A percentile compares a stretch with the other conserved stretches of the same genome.
phyloP scores from a whole-genome alignment of 1,284 basidiomycete genomes.

The Trichosporon faecale region DNA sequence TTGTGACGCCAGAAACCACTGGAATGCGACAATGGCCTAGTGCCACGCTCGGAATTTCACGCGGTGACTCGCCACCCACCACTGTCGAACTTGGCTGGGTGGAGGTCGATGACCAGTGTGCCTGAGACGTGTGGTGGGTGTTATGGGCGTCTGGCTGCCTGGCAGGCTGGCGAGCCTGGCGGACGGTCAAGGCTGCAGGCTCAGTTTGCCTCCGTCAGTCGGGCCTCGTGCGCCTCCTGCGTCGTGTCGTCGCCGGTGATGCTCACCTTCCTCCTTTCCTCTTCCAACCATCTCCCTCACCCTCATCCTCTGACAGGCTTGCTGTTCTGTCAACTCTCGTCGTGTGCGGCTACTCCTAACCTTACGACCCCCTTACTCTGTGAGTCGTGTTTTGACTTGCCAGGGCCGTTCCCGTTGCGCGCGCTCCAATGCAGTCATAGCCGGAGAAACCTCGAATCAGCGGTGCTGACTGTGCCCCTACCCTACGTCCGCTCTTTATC shows the following conservation, averaged over 20 bases:
- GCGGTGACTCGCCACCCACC: constrained; percentile 1
- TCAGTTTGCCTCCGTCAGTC: not conserved
- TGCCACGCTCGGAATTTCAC: constrained; percentile 9
- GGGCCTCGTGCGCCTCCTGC: constrained; percentile 9
- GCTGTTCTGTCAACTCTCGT: not conserved
- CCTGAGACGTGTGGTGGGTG: not conserved
- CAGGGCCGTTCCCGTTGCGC: not conserved
- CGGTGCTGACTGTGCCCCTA: constrained; percentile 6
- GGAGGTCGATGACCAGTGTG: not conserved
- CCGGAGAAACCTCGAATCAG: not conserved
- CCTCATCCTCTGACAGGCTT: not conserved
- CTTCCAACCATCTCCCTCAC: not conserved
- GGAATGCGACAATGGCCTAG: not conserved
- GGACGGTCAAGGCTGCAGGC: constrained; percentile 5
- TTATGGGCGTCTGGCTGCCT: not conserved
- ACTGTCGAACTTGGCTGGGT: not conserved
- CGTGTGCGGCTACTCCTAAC: not conserved
- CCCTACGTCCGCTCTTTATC: constrained; percentile 9
- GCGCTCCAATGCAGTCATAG: not conserved
- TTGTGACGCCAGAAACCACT: constrained; percentile 9
- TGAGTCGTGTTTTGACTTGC: not conserved
- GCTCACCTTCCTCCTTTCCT: not conserved
- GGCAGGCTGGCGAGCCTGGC: not conserved
- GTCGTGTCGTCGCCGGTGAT: constrained; percentile 7
- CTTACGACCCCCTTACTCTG: not conserved